phyloP scores from a whole-genome alignment of 768 basidiomycete species.

The Tricholoma bakamatsutake region DNA sequence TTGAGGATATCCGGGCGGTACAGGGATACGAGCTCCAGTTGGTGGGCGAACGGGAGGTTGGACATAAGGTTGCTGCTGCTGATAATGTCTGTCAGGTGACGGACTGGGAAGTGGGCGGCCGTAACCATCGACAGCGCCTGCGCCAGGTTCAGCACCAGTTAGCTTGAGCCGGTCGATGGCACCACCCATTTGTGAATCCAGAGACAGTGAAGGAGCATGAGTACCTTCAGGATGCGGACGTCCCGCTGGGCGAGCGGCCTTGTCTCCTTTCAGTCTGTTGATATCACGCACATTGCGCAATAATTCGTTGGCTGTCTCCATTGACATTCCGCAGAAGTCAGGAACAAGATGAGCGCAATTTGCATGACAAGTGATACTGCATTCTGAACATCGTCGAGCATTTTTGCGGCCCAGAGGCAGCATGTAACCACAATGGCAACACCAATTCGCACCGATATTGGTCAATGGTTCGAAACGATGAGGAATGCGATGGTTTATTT shows the following conservation, averaged over 20 bases:
- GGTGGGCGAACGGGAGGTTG: conserved; percentile 33
- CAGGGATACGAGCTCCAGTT: conserved; percentile 36
- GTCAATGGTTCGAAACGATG: conserved; percentile 97
- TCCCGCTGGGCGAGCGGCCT: conserved; percentile 35
- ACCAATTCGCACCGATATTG: conserved; percentile 98
- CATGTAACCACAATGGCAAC: conserved; percentile 99
- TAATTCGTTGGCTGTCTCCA: conserved; percentile 96
- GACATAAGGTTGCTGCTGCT: conserved; percentile 24
- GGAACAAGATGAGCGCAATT: conserved; percentile 98
- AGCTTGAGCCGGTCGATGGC: conserved; percentile 44
- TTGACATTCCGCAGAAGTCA: conserved; percentile 99
- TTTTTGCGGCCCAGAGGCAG: conserved; percentile 96
- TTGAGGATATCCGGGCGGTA: conserved; percentile 40
- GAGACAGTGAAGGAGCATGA: conserved; percentile 26
- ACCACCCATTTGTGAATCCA: conserved; percentile 23
- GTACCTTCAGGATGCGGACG: conserved; percentile 26
- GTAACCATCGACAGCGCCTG: conserved; percentile 30
- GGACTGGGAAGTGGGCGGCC: conserved; percentile 30
- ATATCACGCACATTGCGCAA: conserved; percentile 89
- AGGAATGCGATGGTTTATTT: conserved; percentile 98
- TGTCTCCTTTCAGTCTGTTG: conserved; percentile 61
- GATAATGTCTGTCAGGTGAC: conserved; percentile 34
- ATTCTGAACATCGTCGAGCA: conserved; percentile 92
- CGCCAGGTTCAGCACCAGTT: conserved; percentile 30
- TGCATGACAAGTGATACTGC: conserved; percentile 94